A percentile compares a stretch with the other conserved stretches of the same genome.
These are phyloP conservation scores for Protea cynaroides DNA, from an alignment of 164 flowering plant genomes.

Conservation along the genomic window DNA sequence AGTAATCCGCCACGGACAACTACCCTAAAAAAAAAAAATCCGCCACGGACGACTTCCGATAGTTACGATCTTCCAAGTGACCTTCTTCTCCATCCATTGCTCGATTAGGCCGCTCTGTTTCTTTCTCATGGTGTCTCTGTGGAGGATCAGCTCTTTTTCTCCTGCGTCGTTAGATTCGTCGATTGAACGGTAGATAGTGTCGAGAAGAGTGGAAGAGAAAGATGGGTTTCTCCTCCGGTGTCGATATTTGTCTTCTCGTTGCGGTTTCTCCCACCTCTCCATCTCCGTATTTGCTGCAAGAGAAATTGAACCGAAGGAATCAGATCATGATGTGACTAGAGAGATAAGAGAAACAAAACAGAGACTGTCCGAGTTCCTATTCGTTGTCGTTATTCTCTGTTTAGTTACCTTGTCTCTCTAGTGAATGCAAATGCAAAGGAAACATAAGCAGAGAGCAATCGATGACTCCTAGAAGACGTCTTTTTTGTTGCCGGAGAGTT, in stretches of 20 bases:
- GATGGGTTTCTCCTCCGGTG: constrained; percentile 37
- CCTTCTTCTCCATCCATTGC: constrained; percentile 63
- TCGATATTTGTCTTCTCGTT: constrained; percentile 12
- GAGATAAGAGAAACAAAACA: no score
- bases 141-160: constrained; percentile 30
- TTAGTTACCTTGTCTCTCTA: no score
- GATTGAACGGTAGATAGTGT: constrained; percentile 80
- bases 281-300: constrained; percentile 23
- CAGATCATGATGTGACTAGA: constrained; percentile 10
- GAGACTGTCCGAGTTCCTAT: no score
- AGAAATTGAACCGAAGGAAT: constrained; percentile 1
- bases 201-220: constrained; percentile 90
- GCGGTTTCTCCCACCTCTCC: constrained; percentile 28
- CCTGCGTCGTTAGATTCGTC: constrained; percentile 38
- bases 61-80: constrained; percentile 31
- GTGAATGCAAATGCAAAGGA: no score
- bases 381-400: no score
- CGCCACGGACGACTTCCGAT: constrained; percentile 13
- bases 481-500: no score
- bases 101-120: constrained; percentile 41
- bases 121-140: constrained; percentile 41
- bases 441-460: no score
- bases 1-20: no score
- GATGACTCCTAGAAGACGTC: no score
- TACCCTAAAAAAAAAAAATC: no score